Evolutionary conservation across 176 grass and related monocot genomes (phyloP), one percentile per base, ranked within the genome.

Genomic region (Echinochloa phyllopogon): DNA sequence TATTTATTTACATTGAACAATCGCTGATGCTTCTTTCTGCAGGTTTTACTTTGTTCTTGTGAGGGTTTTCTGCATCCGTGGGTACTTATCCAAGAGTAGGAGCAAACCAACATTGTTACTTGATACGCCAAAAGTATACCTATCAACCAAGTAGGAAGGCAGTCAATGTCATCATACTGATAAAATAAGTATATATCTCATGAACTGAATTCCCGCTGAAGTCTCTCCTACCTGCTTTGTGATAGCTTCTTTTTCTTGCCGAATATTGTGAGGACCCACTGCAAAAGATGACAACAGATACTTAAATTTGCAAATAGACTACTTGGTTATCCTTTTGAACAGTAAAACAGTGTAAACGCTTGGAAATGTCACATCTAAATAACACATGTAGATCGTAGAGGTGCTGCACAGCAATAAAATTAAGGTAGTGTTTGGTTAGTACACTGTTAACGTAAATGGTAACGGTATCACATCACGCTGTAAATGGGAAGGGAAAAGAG

Each of bases 101-200:
- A 99, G 81, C 82, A 99, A 82, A 4, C 96, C 96, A 0, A 85
- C 90, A 80, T 94, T 99, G 82, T 85, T 92, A 81, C 77, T 89
- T 51, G 96, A 94, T 71, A 89, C 64, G 25, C 90, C 93, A 82
- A 99, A 90, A 55, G 86, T 90, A 76, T 99, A 94, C 81, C 96
- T 99, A 86, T 79, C 78, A 89, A 80, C 64, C 48, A 90, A 81
- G 29, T 29, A 82, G 41, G 71, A 74, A 47, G 61, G 40, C 7
- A 56, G 21, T 84, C 60, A 82, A 86, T 76, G 84, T 81, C 58
- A 65, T 29, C 29, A 63, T 79, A 78, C 45, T 59, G 57, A 73
- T 41, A 81, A 12, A 80, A 71, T 24, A 76, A 61, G 33, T 37
- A 69, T 39, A 78, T 8, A 29, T 12, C 33, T 76, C 9, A 29